Evolutionary conservation across 2,329 filamentous ascomycete genomes (phyloP).

Genomic region (Penicillium sumatraense): DNA sequence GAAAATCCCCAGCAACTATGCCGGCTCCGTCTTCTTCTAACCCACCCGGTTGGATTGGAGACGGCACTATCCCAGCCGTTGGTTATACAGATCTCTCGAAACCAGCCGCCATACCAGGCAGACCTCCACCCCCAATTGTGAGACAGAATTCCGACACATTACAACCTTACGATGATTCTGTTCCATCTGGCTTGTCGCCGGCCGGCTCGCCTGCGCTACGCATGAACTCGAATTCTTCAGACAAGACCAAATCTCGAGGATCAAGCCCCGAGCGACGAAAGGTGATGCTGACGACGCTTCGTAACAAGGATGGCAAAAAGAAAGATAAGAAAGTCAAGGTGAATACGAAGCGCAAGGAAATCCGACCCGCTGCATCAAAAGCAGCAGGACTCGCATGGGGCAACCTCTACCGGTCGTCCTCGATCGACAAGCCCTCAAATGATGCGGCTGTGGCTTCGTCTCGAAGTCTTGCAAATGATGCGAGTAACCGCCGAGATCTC

Average conservation of each 20-base stretch:
- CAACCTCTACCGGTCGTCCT: conserved; percentile 36
- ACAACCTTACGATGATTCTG: conserved; percentile 16
- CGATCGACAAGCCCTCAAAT: conserved; percentile 31
- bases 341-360: conserved; percentile 42
- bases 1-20: conserved; percentile 28
- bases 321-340: conserved; percentile 49
- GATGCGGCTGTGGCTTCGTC: conserved; percentile 36
- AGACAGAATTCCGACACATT: conserved; percentile 27
- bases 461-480: conserved; percentile 32
- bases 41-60: conserved; percentile 69
- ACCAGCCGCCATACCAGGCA: conserved; percentile 63
- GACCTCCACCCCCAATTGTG: conserved; percentile 27
- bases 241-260: conserved; percentile 56
- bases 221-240: conserved; percentile 34
- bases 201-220: conserved; percentile 25
- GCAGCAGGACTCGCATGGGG: conserved; percentile 68
- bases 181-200: conserved; percentile 14
- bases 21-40: conserved; percentile 25
- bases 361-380: conserved; percentile 62
- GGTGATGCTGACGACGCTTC: conserved; percentile 61
- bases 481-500: conserved; percentile 31
- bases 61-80: conserved; percentile 79
- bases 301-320: conserved; percentile 53
- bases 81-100: conserved; percentile 81
- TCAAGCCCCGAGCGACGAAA: conserved; percentile 66